phyloP scores from a whole-genome alignment of 768 basidiomycete genomes.

The Amanita molliuscula region DNA sequence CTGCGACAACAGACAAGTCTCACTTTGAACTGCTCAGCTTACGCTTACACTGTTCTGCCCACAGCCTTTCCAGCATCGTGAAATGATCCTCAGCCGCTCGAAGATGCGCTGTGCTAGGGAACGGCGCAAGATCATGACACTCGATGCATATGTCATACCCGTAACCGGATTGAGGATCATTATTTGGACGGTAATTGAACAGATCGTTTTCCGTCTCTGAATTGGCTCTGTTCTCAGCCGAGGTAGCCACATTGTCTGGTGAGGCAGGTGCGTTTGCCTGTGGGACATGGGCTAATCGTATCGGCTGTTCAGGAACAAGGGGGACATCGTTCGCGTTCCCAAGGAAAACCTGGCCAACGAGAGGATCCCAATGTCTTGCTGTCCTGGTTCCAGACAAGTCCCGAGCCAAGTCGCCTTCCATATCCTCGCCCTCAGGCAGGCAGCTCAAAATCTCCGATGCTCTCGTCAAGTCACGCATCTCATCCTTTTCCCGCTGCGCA shows the following conservation, averaged over 20 bases:
- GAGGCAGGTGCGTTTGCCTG: neutral
- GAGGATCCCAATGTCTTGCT: constrained; percentile 40
- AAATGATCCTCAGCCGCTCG: constrained; percentile 73
- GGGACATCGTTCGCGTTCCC: constrained; percentile 84
- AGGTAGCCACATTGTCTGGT: neutral
- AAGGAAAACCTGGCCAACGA: constrained; percentile 61
- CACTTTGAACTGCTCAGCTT: constrained; percentile 16
- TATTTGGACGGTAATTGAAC: constrained; percentile 31
- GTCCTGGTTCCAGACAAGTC: constrained; percentile 18
- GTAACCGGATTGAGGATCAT: constrained; percentile 36
- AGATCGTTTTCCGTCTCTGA: constrained; percentile 19
- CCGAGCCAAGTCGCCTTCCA: neutral
- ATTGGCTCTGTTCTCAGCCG: neutral
- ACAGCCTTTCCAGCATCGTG: constrained; percentile 50
- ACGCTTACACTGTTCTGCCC: constrained; percentile 37
- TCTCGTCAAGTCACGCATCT: constrained; percentile 81
- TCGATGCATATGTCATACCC: constrained; percentile 86
- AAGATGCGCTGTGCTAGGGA: constrained; percentile 57
- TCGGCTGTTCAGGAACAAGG: constrained; percentile 20
- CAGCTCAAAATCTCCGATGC: constrained; percentile 68
- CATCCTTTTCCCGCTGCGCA: constrained; percentile 74
- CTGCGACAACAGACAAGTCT: neutral
- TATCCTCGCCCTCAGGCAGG: constrained; percentile 13
- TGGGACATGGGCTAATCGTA: constrained; percentile 16
- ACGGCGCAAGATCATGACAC: constrained; percentile 73